Conservation (phyloP, 768 basidiomycete species). For the Agrocybe praecox region DNA sequence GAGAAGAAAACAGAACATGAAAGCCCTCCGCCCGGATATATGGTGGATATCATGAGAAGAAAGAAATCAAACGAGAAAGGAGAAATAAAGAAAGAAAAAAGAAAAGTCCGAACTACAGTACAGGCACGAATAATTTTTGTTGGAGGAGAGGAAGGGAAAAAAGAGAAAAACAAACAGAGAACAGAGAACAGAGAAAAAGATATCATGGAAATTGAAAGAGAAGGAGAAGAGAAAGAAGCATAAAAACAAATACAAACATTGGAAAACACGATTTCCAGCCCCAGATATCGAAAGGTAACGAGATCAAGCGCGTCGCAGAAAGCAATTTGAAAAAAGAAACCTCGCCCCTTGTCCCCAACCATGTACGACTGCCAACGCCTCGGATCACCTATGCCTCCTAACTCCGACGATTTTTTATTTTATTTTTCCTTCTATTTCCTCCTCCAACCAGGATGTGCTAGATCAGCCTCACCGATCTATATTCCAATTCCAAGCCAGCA, state of each 20-base stretch:
- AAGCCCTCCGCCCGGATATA: neutral
- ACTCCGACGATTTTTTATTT: too few relatives aligned
- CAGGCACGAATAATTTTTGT: too few relatives aligned
- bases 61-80: neutral
- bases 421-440: too few relatives aligned
- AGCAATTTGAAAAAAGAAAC: neutral
- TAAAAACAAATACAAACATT: constrained; percentile 2
- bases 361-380: neutral
- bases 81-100: neutral
- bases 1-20: neutral
- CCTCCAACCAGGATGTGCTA: too few relatives aligned
- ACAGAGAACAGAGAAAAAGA: neutral
- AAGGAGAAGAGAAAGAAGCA: constrained; percentile 4
- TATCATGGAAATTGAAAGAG: neutral
- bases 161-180: neutral
- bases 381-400: neutral
- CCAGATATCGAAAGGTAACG: neutral
- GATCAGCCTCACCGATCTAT: too few relatives aligned
- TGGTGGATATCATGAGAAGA: neutral
- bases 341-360: neutral
- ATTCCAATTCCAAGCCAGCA: too few relatives aligned
- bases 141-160: neutral
- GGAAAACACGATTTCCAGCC: neutral
- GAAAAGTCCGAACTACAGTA: neutral
- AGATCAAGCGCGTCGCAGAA: neutral